These are phyloP conservation scores for Cylindrodendrum hubeiense DNA, from an alignment of 2,329 filamentous ascomycete genomes.

Conservation along the genomic window DNA sequence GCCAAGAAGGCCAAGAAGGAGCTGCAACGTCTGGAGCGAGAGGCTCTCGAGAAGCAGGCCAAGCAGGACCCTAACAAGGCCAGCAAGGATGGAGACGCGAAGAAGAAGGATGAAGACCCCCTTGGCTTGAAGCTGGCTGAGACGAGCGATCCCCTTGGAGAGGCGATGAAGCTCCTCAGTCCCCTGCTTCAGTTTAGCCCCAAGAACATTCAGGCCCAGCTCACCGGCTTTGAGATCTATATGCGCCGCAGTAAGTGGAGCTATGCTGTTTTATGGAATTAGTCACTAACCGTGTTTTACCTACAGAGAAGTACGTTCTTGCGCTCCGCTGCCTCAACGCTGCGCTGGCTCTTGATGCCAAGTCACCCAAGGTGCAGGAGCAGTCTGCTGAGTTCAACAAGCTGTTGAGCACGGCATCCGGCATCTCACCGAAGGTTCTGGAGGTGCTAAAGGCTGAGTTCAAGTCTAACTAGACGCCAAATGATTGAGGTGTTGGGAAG, in stretches of 20 bases:
- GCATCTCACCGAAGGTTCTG: constrained; percentile 71
- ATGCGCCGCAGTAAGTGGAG: constrained; percentile 79
- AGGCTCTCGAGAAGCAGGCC: constrained; percentile 81
- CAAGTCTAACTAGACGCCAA: constrained; percentile 67
- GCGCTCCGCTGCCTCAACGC: constrained; percentile 88
- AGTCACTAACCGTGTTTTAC: constrained; percentile 3
- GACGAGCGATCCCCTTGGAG: constrained; percentile 85
- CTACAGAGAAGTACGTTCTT: constrained; percentile 84
- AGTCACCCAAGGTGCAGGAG: constrained; percentile 80
- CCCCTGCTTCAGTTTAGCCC: constrained; percentile 87
- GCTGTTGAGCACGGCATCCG: constrained; percentile 68
- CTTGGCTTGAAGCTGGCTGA: constrained; percentile 83
- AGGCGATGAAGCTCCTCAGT: constrained; percentile 87
- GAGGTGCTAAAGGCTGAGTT: constrained; percentile 80
- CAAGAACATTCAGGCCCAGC: constrained; percentile 84
- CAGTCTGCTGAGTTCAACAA: constrained; percentile 79
- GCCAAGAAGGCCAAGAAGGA: constrained; percentile 92
- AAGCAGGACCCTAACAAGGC: constrained; percentile 89
- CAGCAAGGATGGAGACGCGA: constrained; percentile 73
- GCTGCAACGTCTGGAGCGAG: constrained; percentile 72
- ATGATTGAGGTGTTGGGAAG: constrained; percentile 61
- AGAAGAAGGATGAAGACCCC: constrained; percentile 93
- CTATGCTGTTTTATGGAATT: not conserved
- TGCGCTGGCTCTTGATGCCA: constrained; percentile 75
- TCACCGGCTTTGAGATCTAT: constrained; percentile 90